Evolutionary conservation across 345 rosid species (phyloP).

Genomic region (Camelina sativa): DNA sequence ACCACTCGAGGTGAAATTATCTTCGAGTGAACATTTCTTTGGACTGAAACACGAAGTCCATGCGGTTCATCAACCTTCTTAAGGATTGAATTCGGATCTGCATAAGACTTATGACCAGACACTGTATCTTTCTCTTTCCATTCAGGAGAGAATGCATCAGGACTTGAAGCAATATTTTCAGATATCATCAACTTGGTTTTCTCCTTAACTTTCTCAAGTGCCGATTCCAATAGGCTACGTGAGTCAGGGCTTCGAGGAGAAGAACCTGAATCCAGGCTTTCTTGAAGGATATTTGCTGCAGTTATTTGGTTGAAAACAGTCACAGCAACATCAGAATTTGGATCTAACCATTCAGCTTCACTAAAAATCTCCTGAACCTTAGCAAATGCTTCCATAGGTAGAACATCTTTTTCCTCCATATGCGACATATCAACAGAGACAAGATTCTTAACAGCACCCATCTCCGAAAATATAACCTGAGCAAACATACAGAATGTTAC

Average conservation of each 20-base stretch:
- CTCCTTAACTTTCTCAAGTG: constrained; percentile 50
- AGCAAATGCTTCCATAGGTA: constrained; percentile 71
- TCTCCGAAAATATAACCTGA: constrained; percentile 78
- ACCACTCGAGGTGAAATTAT: constrained; percentile 59
- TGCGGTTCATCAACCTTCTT: constrained; percentile 53
- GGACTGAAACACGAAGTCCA: constrained; percentile 58
- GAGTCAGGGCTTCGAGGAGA: constrained; percentile 49
- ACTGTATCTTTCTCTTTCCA: constrained; percentile 42
- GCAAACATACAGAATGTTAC: constrained; percentile 43
- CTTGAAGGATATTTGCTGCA: constrained; percentile 53
- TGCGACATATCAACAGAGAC: constrained; percentile 56
- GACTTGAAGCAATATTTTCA: constrained; percentile 39
- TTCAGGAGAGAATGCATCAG: constrained; percentile 37
- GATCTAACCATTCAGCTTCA: constrained; percentile 62
- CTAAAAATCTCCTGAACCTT: constrained; percentile 67
- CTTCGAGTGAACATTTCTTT: constrained; percentile 57
- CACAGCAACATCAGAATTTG: constrained; percentile 55
- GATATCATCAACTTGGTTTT: constrained; percentile 45
- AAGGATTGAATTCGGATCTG: constrained; percentile 45
- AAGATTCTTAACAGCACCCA: constrained; percentile 55
- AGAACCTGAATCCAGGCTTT: constrained; percentile 51
- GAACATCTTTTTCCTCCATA: constrained; percentile 64
- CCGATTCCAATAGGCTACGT: constrained; percentile 48
- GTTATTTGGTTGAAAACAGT: constrained; percentile 58
- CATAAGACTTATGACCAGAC: constrained; percentile 41